Evolutionary conservation across 2,329 filamentous ascomycete genomes (phyloP).

Genomic region (Aspergillus thermomutatus): DNA sequence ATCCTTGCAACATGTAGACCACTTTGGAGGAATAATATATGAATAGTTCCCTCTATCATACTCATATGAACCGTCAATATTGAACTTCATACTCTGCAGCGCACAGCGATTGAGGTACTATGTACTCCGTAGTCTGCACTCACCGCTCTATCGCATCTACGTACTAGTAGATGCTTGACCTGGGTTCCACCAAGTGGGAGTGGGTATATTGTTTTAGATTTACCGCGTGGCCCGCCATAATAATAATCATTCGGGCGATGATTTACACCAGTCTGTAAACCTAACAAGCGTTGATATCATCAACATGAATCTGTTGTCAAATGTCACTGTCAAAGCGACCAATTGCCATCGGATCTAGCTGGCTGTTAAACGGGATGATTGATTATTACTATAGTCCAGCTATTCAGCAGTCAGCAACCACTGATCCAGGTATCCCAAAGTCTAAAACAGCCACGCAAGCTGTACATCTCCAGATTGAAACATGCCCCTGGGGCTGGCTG

Average conservation of each 20-base stretch:
- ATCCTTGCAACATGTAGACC: background rate
- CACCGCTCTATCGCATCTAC: background rate
- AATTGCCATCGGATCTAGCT: background rate
- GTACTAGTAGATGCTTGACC: too few species aligned
- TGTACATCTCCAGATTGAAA: background rate
- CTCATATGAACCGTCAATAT: background rate
- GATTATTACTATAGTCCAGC: background rate
- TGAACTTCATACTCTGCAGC: background rate
- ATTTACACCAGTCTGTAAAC: background rate
- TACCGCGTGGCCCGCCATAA: background rate
- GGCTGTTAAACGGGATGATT: background rate
- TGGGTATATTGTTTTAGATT: background rate
- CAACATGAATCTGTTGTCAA: background rate
- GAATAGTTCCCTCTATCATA: background rate
- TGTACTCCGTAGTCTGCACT: background rate
- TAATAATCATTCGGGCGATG: background rate
- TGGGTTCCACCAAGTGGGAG: background rate
- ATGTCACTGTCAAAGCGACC: background rate
- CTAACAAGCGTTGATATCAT: background rate
- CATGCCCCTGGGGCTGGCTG: background rate
- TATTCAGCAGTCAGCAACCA: background rate
- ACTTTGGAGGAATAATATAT: background rate
- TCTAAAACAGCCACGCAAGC: background rate
- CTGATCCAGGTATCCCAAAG: background rate
- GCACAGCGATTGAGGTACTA: background rate